Base-by-base conservation (phyloP, 139 green algal species). In the Volvox reticuliferus region DNA sequence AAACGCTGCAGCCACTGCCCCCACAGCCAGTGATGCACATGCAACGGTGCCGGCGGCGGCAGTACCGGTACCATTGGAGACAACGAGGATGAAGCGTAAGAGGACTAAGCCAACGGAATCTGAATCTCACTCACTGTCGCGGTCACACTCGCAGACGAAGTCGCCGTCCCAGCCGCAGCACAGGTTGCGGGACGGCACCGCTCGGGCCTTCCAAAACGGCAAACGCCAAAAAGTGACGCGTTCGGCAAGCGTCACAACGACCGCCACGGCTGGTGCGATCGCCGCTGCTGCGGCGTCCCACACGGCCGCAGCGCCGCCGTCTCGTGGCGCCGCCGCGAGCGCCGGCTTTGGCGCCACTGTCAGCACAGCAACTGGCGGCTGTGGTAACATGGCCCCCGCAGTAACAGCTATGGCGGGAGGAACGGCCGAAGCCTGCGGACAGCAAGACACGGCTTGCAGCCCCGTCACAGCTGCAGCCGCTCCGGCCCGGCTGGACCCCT, bases 211-310 rank as follows among this genome's bases (percentile, higher is more conserved):
- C 28, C 37, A 61, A n/a, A 89, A 89, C 68, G 85, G 85, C 22
- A 89, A 89, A 71, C 68, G 85, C 28, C 85, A 79, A 6, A 88
- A 65, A 36, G 35, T 79, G 37, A 30, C 83, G 26, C 36, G 37
- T 5, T 68, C 35, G 5, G 22, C 75, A 55, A 81, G 32, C 75
- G 13, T 24, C 75, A 55, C 75, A 24, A 55, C 75, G 32, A 30
- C 75, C 75, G 75, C 75, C 30, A 81, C 71, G 33, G 6, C 44
- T 55, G 44, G 44, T 55, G 44, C 44, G 44, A 55, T 55, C 9
- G 9, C 44, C 44, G 9, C 75, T 35, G 75, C 75, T 26, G 75
- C 75, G 32, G 75, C 30, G 71, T 79, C 71, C 26, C 28, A 79
- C 71, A 79, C 71, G 6, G 71, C 71, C 32, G n/a, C 76, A 17